Evolutionary conservation across 768 basidiomycete genomes (phyloP).

Genomic region (Plicaturopsis crispa): DNA sequence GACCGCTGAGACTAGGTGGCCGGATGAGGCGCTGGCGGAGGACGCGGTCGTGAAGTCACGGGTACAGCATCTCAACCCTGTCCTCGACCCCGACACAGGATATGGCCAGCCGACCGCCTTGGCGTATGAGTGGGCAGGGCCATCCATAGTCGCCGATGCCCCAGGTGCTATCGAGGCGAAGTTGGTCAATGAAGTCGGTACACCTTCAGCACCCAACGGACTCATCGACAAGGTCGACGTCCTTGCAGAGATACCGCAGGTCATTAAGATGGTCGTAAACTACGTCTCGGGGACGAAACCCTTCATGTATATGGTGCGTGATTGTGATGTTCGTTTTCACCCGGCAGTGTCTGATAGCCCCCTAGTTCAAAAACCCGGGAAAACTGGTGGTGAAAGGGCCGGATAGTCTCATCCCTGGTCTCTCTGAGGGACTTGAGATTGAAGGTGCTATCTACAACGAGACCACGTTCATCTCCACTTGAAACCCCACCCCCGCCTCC

Average conservation of each 20-base stretch:
- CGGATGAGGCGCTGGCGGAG: slow-evolving; percentile 44
- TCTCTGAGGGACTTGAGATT: slow-evolving; percentile 32
- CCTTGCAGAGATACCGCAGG: slow-evolving; percentile 88
- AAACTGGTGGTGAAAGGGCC: slow-evolving; percentile 40
- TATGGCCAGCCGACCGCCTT: slow-evolving; percentile 70
- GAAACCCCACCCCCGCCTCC: too few species aligned
- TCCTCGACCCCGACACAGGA: slow-evolving; percentile 71
- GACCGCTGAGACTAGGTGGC: slow-evolving; percentile 75
- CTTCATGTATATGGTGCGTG: slow-evolving; percentile 83
- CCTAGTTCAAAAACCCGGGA: slow-evolving; percentile 52
- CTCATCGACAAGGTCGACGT: slow-evolving; percentile 92
- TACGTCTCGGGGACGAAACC: slow-evolving; percentile 93
- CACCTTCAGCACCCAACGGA: slow-evolving; percentile 52
- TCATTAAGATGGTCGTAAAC: slow-evolving; percentile 87
- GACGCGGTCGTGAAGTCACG: slow-evolving; percentile 51
- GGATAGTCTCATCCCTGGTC: slow-evolving; percentile 30
- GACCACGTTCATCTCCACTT: slow-evolving; percentile 86
- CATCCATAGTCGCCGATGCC: slow-evolving; percentile 46
- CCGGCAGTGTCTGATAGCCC: not conserved
- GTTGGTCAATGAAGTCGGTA: slow-evolving; percentile 51
- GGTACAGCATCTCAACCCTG: slow-evolving; percentile 52
- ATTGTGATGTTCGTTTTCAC: slow-evolving; percentile 1
- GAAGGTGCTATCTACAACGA: slow-evolving; percentile 80
- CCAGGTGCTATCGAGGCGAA: slow-evolving; percentile 50
- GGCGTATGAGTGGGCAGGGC: slow-evolving; percentile 71